Conservation (phyloP, 768 basidiomycete species). For the Lactarius vividus region DNA sequence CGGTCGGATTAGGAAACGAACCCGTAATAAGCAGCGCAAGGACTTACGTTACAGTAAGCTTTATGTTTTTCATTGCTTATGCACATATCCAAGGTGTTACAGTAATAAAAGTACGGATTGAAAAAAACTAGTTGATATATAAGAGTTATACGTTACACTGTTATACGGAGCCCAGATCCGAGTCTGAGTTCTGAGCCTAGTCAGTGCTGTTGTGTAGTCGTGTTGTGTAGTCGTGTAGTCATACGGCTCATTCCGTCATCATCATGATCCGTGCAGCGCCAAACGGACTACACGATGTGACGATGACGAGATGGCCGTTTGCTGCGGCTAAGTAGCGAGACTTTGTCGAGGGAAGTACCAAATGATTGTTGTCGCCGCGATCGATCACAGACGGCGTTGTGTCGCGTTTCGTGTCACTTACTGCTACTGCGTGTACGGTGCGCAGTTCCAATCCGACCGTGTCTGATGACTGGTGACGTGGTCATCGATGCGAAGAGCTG, state of each 20-base stretch:
- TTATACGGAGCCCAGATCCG: not conserved
- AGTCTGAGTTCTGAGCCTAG: not conserved
- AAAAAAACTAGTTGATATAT: too few species aligned
- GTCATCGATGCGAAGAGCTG: not conserved
- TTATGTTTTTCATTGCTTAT: not conserved
- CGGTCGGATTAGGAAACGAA: not conserved
- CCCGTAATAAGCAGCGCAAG: not conserved
- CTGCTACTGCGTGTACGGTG: not conserved
- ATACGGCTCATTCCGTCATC: not conserved
- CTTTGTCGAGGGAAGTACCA: too few species aligned
- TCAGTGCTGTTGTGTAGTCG: not conserved
- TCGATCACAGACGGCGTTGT: too few species aligned
- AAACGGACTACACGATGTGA: not conserved
- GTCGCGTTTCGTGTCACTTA: not conserved
- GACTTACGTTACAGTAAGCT: too few species aligned
- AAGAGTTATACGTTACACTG: not conserved
- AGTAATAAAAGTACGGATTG: too few species aligned
- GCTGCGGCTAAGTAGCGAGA: too few species aligned
- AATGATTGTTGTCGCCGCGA: not conserved
- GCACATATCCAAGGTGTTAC: not conserved
- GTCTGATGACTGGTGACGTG: not conserved
- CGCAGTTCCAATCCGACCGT: not conserved
- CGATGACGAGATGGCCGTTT: not conserved
- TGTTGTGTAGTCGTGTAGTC: too few species aligned
- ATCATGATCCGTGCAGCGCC: not conserved